phyloP scores from a whole-genome alignment of 108 stramenopile species.

The Skeletonema costatum region DNA sequence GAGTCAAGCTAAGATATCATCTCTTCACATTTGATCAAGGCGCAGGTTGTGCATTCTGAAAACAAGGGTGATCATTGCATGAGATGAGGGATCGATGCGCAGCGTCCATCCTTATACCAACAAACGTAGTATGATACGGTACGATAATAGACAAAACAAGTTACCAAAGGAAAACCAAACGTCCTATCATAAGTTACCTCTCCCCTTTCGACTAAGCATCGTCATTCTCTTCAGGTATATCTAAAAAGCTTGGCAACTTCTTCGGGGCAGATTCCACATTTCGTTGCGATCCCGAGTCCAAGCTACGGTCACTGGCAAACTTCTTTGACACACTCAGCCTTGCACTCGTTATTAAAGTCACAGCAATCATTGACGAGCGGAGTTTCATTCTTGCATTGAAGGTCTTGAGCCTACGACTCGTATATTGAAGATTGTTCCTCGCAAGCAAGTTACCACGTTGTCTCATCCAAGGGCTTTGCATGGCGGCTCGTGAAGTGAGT shows the following conservation, averaged over 20 bases:
- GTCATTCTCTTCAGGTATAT: background rate
- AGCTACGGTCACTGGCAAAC: background rate
- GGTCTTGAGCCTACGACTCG: slow-evolving; percentile 78
- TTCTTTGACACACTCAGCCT: background rate
- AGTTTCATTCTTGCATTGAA: slow-evolving; percentile 90
- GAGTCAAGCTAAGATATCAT: no score
- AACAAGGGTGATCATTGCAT: no score
- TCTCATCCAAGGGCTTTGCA: slow-evolving; percentile 84
- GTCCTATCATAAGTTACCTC: background rate
- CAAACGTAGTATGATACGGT: no score
- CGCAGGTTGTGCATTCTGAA: no score
- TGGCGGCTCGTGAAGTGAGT: slow-evolving; percentile 71
- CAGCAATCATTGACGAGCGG: slow-evolving; percentile 81
- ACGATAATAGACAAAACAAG: no score
- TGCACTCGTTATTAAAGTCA: slow-evolving; percentile 8
- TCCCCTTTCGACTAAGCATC: background rate
- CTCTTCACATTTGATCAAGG: no score
- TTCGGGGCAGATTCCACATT: background rate
- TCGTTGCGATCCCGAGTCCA: background rate
- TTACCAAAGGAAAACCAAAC: background rate
- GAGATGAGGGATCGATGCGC: no score
- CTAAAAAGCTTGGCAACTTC: background rate
- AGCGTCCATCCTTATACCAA: no score
- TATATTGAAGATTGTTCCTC: slow-evolving; percentile 40
- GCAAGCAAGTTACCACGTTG: slow-evolving; percentile 52